Base-by-base conservation (phyloP, 352 stramenopile genomes). In the Phytopythium vexans region DNA sequence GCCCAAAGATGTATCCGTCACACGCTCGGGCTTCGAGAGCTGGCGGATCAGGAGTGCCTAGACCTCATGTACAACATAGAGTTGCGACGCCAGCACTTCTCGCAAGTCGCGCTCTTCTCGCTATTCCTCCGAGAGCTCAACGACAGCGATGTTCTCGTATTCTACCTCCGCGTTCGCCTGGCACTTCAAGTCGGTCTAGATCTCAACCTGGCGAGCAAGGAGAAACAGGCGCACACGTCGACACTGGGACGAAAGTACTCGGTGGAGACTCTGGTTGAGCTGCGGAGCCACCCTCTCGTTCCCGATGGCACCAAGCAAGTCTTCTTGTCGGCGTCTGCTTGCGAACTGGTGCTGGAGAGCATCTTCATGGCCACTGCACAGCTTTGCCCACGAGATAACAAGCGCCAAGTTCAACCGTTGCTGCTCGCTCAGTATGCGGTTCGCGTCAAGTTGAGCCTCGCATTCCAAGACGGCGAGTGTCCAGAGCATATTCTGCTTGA, bases 11-110 rank as follows among this genome's bases (percentile, higher is more conserved):
- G 77, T 39, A 48, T 94, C 0, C 66, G 77, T 2, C 75, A 77
- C 7, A 65, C 62, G 0, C 41, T 94, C 5, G 83, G 83, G 4
- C 53, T 89, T 1, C 46, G 60, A 2, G 49, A 72, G 32, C 59
- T 93, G 2, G 81, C 77, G 0, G 79, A 92, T 14, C 81, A 94
- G 60, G 81, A 94, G 14, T 77, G 67, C 15, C 35, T 89, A 8
- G 81, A 94, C 43, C 54, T 94, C n/a, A 66, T 89, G 44, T 74
- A 72, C 50, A 94, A 88, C 37, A 49, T 84, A 4, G 83, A 92
- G 41, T 35, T 68, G 1, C 51, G 27, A n/a, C 59, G 74, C 4
- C 71, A 86, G 8, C 46, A 55, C 6, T 86, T 86, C 31, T 68
- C 71, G 1, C 61, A 77, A 6, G 64, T 87, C 15, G 58, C 68